A percentile compares a stretch with the other conserved stretches of the same genome.
Evolutionary conservation across 257 asterid species (phyloP).

Genomic region (Coffea canephora): DNA sequence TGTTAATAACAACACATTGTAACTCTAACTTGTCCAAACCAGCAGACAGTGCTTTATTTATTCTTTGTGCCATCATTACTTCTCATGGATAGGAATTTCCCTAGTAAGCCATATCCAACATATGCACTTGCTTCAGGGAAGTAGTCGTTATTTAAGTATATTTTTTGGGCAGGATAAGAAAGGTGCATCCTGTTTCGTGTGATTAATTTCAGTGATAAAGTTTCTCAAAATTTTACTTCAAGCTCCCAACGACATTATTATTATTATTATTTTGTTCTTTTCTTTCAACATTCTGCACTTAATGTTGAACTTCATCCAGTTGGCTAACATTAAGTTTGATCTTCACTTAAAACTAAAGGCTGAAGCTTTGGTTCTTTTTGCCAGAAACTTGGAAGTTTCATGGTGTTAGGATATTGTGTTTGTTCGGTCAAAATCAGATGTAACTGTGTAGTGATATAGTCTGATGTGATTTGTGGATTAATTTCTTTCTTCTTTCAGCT

Average conservation of each 20-base stretch:
- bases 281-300: neutral
- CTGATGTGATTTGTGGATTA: neutral
- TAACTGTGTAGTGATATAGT: neutral
- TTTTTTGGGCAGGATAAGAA: too few relatives aligned
- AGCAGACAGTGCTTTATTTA: too few relatives aligned
- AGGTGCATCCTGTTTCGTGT: too few relatives aligned
- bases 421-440: neutral
- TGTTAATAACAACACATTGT: neutral
- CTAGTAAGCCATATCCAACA: too few relatives aligned
- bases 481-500: conserved; percentile 26
- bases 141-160: too few relatives aligned
- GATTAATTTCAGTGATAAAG: too few relatives aligned
- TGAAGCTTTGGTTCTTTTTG: neutral
- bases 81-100: too few relatives aligned
- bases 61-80: neutral
- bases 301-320: neutral
- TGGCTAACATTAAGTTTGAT: neutral
- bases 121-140: too few relatives aligned
- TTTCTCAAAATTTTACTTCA: neutral
- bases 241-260: neutral
- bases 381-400: neutral
- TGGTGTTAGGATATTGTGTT: neutral
- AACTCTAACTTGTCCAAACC: neutral
- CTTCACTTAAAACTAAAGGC: neutral
- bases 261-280: neutral